Base-by-base conservation (phyloP, 345 rosid species). In the Noccaea caerulescens region DNA sequence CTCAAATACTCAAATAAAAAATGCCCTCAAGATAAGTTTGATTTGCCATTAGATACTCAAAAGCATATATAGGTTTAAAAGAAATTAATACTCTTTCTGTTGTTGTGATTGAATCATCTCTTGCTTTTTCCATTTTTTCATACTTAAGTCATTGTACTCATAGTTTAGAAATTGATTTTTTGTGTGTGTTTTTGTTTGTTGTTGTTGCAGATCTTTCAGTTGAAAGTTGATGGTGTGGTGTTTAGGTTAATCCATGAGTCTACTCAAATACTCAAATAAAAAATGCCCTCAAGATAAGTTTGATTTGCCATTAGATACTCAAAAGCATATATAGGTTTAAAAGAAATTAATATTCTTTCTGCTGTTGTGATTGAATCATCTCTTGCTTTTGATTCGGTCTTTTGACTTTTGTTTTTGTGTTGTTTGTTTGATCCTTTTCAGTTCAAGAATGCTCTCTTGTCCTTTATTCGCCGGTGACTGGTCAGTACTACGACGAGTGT, bases 191-290 rank as follows among this genome's bases (percentile, higher is more conserved):
- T 57, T 18, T 25, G 23, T 32, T 49, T 65, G 62, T 18, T 44
- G 16, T 45, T 66, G 45, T 55, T 64, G 67, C 69, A 89, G 96
- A 87, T 89, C 59, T 76, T 83, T 50, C 92, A 89, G 78, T 79
- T 93, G 12, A 91, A 89, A 83, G 83, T 88, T 75, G 78, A 87
- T 70, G 94, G 92, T 18, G 91, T 89, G 62, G 92, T 96, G 4
- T 89, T 91, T 80, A 85, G 96, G 79, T 81, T 91, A 65, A 83
- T 93, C 55, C 97, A 96, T 0, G 98, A 93, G 73, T 68, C 83
- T n/a, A n/a, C n/a, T n/a, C n/a, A n/a, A n/a, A n/a, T 51, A 69
- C 82, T 70, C 97, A 93, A 74, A 77, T 93, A 11, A 85, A 72
- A 73, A 84, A 93, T 78, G 98, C 98, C 4, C 71, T 93, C 18